Conservation (phyloP, 2,329 filamentous ascomycete species). For the Trichophyton equinum region DNA sequence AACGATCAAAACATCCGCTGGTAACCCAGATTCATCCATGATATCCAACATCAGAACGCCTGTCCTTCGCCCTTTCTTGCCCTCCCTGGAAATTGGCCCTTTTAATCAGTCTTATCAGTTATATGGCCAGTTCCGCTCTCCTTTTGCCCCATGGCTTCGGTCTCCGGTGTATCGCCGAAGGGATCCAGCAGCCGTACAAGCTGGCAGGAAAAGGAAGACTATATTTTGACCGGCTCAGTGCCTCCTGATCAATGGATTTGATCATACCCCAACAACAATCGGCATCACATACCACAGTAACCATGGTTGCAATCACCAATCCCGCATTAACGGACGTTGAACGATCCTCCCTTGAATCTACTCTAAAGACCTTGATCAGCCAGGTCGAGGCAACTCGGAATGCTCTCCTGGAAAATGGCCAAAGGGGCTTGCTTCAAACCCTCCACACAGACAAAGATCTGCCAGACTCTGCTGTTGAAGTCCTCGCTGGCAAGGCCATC, state of each 20-base stretch:
- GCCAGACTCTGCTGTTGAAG: not conserved
- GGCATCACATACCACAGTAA: not conserved
- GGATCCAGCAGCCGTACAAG: not conserved
- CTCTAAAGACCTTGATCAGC: not conserved
- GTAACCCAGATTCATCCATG: not conserved
- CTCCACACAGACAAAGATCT: not conserved
- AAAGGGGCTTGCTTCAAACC: not conserved
- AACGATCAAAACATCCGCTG: constrained; percentile 17
- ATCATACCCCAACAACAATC: not conserved
- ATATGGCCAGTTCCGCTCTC: not conserved
- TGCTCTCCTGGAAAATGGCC: not conserved
- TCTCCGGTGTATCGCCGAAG: not conserved
- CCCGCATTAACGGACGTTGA: not conserved
- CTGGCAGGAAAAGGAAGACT: not conserved
- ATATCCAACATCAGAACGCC: not conserved
- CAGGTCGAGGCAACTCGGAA: not conserved
- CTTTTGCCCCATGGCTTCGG: not conserved
- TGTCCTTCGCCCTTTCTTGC: not conserved
- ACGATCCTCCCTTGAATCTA: not conserved
- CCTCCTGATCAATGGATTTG: not conserved
- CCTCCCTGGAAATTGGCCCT: not conserved
- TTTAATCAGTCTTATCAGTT: not conserved
- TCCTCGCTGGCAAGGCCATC: not conserved
- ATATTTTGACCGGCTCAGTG: not conserved
- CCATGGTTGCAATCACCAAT: not conserved